Conservation (phyloP, 305 asterid species). For the Ilex paraguariensis region DNA sequence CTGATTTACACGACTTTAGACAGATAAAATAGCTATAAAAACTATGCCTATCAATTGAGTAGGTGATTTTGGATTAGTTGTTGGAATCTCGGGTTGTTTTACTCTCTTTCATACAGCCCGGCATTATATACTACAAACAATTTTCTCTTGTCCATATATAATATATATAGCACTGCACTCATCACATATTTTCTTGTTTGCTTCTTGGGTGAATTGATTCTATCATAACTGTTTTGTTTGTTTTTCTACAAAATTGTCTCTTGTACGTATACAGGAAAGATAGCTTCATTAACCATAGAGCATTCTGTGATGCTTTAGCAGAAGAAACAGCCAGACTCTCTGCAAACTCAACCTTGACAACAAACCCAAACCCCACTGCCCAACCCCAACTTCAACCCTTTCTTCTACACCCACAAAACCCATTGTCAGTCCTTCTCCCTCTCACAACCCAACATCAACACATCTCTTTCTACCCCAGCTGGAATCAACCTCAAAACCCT, state of each 20-base stretch:
- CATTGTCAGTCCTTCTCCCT: slow-evolving; percentile 29
- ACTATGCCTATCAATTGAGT: too few relatives aligned
- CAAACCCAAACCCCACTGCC: slow-evolving; percentile 23
- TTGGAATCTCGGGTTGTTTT: too few relatives aligned
- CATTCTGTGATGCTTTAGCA: slow-evolving; percentile 87
- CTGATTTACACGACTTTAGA: too few relatives aligned
- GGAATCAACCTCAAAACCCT: slow-evolving; percentile 49
- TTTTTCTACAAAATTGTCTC: neutral
- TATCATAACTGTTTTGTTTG: neutral
- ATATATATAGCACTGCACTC: too few relatives aligned
- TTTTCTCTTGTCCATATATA: too few relatives aligned
- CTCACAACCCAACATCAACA: slow-evolving; percentile 26
- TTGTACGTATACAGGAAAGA: slow-evolving; percentile 52
- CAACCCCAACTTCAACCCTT: slow-evolving; percentile 17
- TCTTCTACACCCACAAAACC: slow-evolving; percentile 14
- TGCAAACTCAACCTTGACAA: slow-evolving; percentile 39
- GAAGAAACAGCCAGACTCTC: slow-evolving; percentile 81
- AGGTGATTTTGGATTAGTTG: too few relatives aligned
- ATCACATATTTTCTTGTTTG: too few relatives aligned
- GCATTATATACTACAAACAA: too few relatives aligned
- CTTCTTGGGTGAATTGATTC: too few relatives aligned
- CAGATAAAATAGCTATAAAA: too few relatives aligned
- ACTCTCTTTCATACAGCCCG: too few relatives aligned
- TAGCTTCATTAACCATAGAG: slow-evolving; percentile 84
- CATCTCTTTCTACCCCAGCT: slow-evolving; percentile 17